Evolutionary conservation across 805 yeast genomes (phyloP).

Genomic region (Scheffersomyces amazonensis): DNA sequence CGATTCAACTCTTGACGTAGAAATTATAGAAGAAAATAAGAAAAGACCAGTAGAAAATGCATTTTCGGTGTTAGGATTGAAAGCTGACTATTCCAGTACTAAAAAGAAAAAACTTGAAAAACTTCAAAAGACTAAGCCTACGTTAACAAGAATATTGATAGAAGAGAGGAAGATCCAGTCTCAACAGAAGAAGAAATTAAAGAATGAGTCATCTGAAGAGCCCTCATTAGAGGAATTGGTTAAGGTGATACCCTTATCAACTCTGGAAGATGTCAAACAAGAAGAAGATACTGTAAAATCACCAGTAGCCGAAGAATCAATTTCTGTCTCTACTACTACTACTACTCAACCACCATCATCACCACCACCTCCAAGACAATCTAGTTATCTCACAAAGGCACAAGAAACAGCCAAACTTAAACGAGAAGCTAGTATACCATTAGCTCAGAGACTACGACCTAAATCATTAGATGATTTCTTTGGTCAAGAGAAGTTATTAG

Average conservation of each 20-base stretch:
- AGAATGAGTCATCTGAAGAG: slow-evolving; percentile 1
- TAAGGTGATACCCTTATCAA: slow-evolving; percentile 1
- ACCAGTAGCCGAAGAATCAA: not conserved
- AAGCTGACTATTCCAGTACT: slow-evolving; percentile 21
- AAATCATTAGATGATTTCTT: slow-evolving; percentile 33
- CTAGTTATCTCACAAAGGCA: slow-evolving; percentile 5
- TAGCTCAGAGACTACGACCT: slow-evolving; percentile 42
- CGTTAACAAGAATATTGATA: slow-evolving; percentile 30
- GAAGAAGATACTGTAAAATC: not conserved
- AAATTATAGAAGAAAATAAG: not conserved
- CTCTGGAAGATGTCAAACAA: not conserved
- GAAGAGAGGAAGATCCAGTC: slow-evolving; percentile 29
- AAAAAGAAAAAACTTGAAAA: slow-evolving; percentile 11
- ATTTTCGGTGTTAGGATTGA: slow-evolving; percentile 34
- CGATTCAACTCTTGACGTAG: slow-evolving; percentile 1
- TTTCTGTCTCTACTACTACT: not conserved
- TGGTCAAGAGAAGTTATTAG: slow-evolving; percentile 42
- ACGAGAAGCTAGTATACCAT: slow-evolving; percentile 24
- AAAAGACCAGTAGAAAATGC: slow-evolving; percentile 15
- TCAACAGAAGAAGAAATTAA: slow-evolving; percentile 11
- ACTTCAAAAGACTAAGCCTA: slow-evolving; percentile 21
- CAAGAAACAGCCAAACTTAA: slow-evolving; percentile 11
- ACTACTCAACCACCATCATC: not conserved
- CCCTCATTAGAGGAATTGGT: slow-evolving; percentile 3
- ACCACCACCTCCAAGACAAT: not conserved